Conservation (phyloP, 2,329 filamentous ascomycete species). For the Cephalotrichum gorgonifer region DNA sequence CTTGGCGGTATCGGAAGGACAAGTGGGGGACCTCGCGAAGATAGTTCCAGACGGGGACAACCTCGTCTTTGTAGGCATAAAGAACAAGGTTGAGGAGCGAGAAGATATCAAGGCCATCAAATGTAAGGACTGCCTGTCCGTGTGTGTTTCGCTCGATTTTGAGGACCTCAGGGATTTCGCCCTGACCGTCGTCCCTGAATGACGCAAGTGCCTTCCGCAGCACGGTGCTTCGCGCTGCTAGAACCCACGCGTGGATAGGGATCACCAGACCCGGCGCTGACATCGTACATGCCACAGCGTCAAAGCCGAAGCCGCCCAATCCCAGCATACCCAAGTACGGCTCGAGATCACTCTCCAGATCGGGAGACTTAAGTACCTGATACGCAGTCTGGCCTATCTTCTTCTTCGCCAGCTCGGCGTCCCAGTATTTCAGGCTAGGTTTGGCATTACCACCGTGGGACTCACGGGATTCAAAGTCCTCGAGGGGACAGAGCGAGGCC, state of each 20-base stretch:
- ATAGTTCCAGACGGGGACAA: conserved; percentile 82
- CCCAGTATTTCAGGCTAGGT: conserved; percentile 32
- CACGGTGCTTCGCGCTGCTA: conserved; percentile 62
- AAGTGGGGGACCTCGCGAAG: conserved; percentile 54
- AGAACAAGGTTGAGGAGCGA: conserved; percentile 70
- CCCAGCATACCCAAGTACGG: conserved; percentile 33
- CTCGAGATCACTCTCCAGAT: conserved; percentile 54
- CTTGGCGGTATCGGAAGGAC: conserved; percentile 65
- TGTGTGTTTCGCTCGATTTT: conserved; percentile 35
- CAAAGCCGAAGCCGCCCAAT: conserved; percentile 28
- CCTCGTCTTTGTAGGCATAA: conserved; percentile 69
- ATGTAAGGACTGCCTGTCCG: conserved; percentile 47
- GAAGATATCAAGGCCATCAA: conserved; percentile 63
- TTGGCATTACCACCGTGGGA: conserved; percentile 19
- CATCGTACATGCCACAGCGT: conserved; percentile 40
- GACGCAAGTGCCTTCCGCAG: conserved; percentile 52
- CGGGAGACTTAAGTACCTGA: conserved; percentile 48
- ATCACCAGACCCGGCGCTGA: conserved; percentile 59
- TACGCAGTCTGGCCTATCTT: conserved; percentile 39
- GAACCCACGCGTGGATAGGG: conserved; percentile 73
- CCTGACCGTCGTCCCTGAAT: conserved; percentile 42
- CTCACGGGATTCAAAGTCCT: conserved; percentile 41
- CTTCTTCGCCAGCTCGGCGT: conserved; percentile 23
- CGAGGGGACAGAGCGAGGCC: conserved; percentile 57
- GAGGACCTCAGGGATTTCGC: conserved; percentile 49